phyloP scores from a whole-genome alignment of 345 rosid genomes.

The Rhizophora mangle region DNA sequence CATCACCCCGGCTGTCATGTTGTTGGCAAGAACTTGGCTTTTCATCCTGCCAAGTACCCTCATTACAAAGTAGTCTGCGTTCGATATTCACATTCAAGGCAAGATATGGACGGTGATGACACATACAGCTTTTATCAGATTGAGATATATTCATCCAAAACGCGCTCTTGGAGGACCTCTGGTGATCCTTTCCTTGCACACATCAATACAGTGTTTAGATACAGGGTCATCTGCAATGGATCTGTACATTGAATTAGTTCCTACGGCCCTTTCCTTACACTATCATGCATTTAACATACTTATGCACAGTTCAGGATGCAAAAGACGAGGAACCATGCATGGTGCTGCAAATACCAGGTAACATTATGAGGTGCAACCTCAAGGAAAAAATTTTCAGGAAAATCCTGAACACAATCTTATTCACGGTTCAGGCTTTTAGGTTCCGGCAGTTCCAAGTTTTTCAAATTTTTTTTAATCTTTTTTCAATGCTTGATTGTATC shows the following conservation, averaged over 20 bases:
- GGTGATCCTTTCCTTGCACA: neutral
- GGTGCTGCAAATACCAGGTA: too few relatives aligned
- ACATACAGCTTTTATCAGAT: neutral
- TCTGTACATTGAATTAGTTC: neutral
- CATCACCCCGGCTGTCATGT: neutral
- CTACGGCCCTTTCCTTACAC: neutral
- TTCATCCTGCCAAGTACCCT: neutral
- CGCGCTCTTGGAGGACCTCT: neutral
- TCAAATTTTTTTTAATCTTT: neutral
- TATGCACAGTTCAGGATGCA: too few relatives aligned
- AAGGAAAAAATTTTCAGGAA: conserved; percentile 8
- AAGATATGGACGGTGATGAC: neutral
- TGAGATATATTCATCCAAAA: neutral
- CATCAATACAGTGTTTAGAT: neutral
- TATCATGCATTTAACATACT: too few relatives aligned
- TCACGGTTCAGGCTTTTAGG: neutral
- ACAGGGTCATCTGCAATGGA: neutral
- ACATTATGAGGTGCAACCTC: neutral
- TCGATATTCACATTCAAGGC: too few relatives aligned
- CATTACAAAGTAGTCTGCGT: neutral
- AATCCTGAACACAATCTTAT: neutral
- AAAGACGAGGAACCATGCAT: too few relatives aligned
- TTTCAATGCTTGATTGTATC: neutral
- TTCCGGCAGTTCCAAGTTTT: neutral
- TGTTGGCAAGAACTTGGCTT: neutral